Evolutionary conservation across 2,329 filamentous ascomycete species (phyloP).

Genomic region (Fusarium pininemorale): DNA sequence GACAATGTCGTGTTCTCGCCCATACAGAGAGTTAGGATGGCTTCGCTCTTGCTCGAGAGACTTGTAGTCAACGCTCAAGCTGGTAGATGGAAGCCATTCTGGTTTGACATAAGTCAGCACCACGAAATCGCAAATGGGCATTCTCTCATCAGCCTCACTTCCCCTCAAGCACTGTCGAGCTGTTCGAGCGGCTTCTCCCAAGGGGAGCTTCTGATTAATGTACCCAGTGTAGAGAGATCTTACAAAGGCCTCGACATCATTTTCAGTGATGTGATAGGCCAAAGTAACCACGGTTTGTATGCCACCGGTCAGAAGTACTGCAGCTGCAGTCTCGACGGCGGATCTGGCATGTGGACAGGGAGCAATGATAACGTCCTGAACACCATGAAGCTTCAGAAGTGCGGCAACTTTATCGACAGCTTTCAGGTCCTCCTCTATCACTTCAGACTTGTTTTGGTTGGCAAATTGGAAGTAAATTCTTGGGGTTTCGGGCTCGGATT

Average conservation of each 20-base stretch:
- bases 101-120: not conserved
- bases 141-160: not conserved
- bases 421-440: not conserved
- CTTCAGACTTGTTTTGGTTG: not conserved
- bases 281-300: not conserved
- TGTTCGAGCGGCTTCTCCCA: not conserved
- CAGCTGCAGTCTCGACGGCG: not conserved
- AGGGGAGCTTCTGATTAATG: not conserved
- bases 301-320: not conserved
- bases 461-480: not conserved
- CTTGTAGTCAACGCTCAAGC: accelerated
- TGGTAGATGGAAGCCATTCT: not conserved
- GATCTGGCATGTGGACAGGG: not conserved
- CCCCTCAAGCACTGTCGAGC: not conserved
- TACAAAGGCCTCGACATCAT: not conserved
- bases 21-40: not conserved
- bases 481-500: not conserved
- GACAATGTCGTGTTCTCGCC: not conserved
- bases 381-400: not conserved
- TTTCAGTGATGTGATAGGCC: not conserved
- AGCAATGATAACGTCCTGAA: not conserved
- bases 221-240: not conserved
- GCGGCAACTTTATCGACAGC: not conserved
- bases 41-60: not conserved
- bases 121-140: not conserved